A percentile compares a stretch with the other conserved stretches of the same genome.
Evolutionary conservation across 306 rosid species (phyloP).

Genomic region (Begonia fuchsioides): DNA sequence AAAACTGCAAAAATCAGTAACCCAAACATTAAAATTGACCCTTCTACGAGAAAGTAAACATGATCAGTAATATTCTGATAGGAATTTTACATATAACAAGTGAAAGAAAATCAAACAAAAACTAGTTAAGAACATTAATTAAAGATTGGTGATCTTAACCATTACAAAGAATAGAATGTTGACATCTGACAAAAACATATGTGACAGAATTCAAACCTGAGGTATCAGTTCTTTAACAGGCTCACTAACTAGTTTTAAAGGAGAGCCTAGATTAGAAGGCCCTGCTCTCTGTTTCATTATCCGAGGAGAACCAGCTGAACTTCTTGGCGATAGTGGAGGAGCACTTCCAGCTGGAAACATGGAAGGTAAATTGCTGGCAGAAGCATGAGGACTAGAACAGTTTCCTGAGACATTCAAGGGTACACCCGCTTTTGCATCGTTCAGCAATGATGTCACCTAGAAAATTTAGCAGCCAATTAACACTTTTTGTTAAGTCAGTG

Average conservation of each 20-base stretch:
- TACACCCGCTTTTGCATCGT: slow-evolving; percentile 80
- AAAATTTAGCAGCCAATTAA: slow-evolving; percentile 1
- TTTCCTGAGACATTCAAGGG: slow-evolving; percentile 86
- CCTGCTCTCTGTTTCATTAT: slow-evolving; percentile 78
- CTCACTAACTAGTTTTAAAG: slow-evolving; percentile 86
- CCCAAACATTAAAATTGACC: slow-evolving; percentile 5
- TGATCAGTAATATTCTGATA: too few relatives aligned
- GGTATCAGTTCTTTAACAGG: slow-evolving; percentile 93
- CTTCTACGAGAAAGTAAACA: neutral
- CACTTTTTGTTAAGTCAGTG: too few relatives aligned
- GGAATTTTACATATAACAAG: slow-evolving; percentile 1
- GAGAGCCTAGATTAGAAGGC: slow-evolving; percentile 82
- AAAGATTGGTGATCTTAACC: too few relatives aligned
- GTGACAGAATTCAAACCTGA: slow-evolving; percentile 38
- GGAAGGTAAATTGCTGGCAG: slow-evolving; percentile 66
- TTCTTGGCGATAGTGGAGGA: slow-evolving; percentile 92
- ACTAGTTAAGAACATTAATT: too few relatives aligned
- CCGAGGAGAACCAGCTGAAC: slow-evolving; percentile 92
- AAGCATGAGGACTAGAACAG: slow-evolving; percentile 88
- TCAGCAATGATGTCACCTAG: slow-evolving; percentile 66
- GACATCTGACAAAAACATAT: too few relatives aligned
- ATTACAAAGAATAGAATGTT: too few relatives aligned
- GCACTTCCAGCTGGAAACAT: slow-evolving; percentile 99
- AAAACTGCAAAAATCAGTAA: slow-evolving; percentile 56
- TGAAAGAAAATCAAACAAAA: too few relatives aligned